Base-by-base conservation (phyloP, 2,329 filamentous ascomycete species). In the Fusarium temperatum region DNA sequence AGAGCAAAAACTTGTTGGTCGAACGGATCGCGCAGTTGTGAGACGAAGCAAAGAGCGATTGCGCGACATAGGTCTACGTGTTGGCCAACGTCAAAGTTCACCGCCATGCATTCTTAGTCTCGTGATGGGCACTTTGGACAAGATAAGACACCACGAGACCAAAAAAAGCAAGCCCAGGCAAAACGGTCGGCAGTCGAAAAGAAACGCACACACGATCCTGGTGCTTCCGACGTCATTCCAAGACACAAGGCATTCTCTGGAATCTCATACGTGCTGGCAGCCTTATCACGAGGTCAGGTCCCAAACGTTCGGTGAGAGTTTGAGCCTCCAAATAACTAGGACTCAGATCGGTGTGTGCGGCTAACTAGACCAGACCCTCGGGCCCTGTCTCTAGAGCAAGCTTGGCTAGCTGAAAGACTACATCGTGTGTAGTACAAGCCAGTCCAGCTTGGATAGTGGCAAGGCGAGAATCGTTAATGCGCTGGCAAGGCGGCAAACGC, bases 401-500 rank as follows among this genome's bases (percentile, higher is more conserved):
- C 63, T 50, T 60, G 66, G 63, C 59, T 56, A 76, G 77, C 77
- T 78, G 74, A 78, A 78, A 69, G 66, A 61, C 47, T 41, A 54
- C 18, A 15, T 54, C 24, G 24, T 35, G 3, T 35, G 14, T 36
- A 54, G 35, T 51, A 15, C n/a, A 14, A 38, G 35, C 63, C 66
- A 72, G 20, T 68, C 68, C 75, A 77, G 71, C 68, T 66, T 66
- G 44, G 45, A 60, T 50, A 41, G 73, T 77, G 77, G 77, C 75
- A 66, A 77, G 54, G 55, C 63, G 68, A 45, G 22, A 44, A 24
- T 26, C 20, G 18, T 28, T 51, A 65, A 70, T 78, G 77, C 70
- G 77, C 66, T 78, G 77, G 64, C 73, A 72, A 57, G 68, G 74
- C 74, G 75, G 70, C 69, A 75, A 73, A 70, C 63, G 72, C 75